phyloP scores from a whole-genome alignment of 2,329 filamentous ascomycete genomes.

The Myriosclerotinia duriaeana region DNA sequence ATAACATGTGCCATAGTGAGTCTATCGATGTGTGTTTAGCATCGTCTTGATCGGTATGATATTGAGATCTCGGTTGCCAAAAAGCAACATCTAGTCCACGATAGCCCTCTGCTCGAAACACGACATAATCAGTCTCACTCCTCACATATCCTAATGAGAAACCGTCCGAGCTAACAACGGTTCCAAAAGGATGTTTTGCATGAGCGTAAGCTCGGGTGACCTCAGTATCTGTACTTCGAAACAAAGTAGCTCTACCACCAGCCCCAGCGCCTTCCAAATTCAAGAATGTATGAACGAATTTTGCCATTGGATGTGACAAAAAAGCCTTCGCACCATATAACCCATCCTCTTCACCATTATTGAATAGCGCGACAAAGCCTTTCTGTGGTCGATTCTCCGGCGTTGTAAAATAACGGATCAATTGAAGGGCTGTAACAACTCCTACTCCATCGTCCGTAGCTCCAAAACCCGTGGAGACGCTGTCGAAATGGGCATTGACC shows the following conservation, averaged over 20 bases:
- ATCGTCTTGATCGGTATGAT: constrained; percentile 91
- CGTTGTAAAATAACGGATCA: constrained; percentile 82
- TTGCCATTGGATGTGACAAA: constrained; percentile 75
- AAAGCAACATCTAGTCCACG: constrained; percentile 92
- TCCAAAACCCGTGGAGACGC: constrained; percentile 86
- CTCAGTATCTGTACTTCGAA: constrained; percentile 84
- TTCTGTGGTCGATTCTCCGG: constrained; percentile 69
- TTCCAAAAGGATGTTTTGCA: constrained; percentile 75
- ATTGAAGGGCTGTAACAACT: constrained; percentile 79
- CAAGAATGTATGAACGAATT: constrained; percentile 81
- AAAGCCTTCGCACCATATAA: constrained; percentile 85
- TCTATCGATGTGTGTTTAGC: constrained; percentile 69
- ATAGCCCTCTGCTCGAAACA: constrained; percentile 78
- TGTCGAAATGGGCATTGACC: constrained; percentile 89
- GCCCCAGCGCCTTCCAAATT: constrained; percentile 95
- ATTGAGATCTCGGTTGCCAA: constrained; percentile 78
- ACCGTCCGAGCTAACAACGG: constrained; percentile 77
- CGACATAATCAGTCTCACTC: constrained; percentile 85
- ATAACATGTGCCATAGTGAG: constrained; percentile 93
- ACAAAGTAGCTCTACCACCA: constrained; percentile 82
- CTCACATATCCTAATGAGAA: constrained; percentile 76
- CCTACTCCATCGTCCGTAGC: constrained; percentile 94
- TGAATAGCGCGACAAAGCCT: constrained; percentile 81
- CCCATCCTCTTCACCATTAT: constrained; percentile 95
- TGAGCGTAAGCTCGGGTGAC: constrained; percentile 76